Conservation (phyloP, 495 filamentous ascomycete genomes). For the Hypoxylon cercidicola region DNA sequence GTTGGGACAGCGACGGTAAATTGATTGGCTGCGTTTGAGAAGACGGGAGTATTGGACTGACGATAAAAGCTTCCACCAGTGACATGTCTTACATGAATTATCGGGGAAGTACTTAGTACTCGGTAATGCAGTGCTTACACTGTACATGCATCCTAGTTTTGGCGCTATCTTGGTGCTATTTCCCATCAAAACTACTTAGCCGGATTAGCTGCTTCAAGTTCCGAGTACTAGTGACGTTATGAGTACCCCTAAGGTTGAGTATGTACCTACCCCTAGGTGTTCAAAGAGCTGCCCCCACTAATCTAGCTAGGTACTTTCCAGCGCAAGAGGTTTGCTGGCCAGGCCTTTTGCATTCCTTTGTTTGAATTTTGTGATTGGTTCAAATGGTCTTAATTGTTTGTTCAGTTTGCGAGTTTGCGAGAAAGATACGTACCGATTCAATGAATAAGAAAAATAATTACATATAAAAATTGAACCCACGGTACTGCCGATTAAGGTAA, state of each 20-base stretch:
- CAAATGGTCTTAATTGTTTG: too few species aligned
- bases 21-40: slow-evolving; percentile 31
- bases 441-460: too few species aligned
- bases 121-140: too few species aligned
- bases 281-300: slow-evolving; percentile 5
- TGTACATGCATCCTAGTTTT: background rate
- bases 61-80: background rate
- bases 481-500: too few species aligned
- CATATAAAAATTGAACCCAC: too few species aligned
- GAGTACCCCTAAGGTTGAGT: slow-evolving; percentile 1
- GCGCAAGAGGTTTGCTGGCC: too few species aligned
- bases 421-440: too few species aligned
- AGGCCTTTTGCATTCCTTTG: too few species aligned
- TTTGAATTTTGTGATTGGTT: too few species aligned
- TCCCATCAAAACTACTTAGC: slow-evolving; percentile 13
- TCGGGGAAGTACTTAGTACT: slow-evolving; percentile 17
- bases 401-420: too few species aligned
- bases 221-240: slow-evolving; percentile 31
- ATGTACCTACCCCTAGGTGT: background rate
- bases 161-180: background rate
- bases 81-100: slow-evolving; percentile 15
- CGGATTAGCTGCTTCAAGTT: background rate
- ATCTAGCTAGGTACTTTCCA: slow-evolving; percentile 11
- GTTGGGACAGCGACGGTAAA: background rate
- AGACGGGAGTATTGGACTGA: slow-evolving; percentile 25